Percentiles rank a stretch among this genome's conserved stretches.
phyloP scores from a whole-genome alignment of 148 eudicot genomes.

The Persicaria maculosa region DNA sequence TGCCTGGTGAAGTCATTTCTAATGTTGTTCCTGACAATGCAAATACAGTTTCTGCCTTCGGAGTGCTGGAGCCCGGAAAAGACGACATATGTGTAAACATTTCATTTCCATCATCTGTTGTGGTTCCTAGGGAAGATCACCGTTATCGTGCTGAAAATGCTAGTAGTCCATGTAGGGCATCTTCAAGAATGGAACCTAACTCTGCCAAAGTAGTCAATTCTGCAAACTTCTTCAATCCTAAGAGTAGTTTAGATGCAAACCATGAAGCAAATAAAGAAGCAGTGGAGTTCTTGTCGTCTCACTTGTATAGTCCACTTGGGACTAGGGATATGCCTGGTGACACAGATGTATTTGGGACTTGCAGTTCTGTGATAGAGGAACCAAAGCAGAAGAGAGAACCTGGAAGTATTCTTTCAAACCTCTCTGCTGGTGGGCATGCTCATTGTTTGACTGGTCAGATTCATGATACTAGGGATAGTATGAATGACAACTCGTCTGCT shows the following conservation, averaged over 20 bases:
- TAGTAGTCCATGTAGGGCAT: constrained; percentile 15
- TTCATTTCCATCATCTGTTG: constrained; percentile 13
- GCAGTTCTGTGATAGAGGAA: constrained; percentile 28
- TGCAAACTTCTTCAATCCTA: constrained; percentile 24
- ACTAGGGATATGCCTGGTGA: constrained; percentile 29
- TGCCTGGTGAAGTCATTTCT: constrained; percentile 24
- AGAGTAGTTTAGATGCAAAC: constrained; percentile 25
- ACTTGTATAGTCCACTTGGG: constrained; percentile 29
- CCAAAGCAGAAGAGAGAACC: constrained; percentile 30
- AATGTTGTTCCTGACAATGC: constrained; percentile 19
- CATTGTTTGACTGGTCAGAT: constrained; percentile 20
- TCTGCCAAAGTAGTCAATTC: constrained; percentile 26
- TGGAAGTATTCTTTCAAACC: constrained; percentile 29
- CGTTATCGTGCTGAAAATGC: constrained; percentile 20
- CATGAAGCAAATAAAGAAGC: constrained; percentile 19
- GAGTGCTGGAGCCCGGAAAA: constrained; percentile 23
- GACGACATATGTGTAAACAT: constrained; percentile 19
- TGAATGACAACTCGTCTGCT: constrained; percentile 25
- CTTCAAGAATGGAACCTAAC: constrained; percentile 28
- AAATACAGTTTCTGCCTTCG: constrained; percentile 15
- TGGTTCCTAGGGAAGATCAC: neutral
- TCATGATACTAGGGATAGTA: constrained; percentile 24
- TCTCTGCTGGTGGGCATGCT: constrained; percentile 28
- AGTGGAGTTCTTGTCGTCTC: constrained; percentile 24
- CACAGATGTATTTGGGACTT: constrained; percentile 27